Percentiles rank a stretch among this genome's conserved stretches.
These are phyloP conservation scores for Diaporthe citrichinensis DNA, from an alignment of 2,329 filamentous ascomycete genomes.

Conservation along the genomic window DNA sequence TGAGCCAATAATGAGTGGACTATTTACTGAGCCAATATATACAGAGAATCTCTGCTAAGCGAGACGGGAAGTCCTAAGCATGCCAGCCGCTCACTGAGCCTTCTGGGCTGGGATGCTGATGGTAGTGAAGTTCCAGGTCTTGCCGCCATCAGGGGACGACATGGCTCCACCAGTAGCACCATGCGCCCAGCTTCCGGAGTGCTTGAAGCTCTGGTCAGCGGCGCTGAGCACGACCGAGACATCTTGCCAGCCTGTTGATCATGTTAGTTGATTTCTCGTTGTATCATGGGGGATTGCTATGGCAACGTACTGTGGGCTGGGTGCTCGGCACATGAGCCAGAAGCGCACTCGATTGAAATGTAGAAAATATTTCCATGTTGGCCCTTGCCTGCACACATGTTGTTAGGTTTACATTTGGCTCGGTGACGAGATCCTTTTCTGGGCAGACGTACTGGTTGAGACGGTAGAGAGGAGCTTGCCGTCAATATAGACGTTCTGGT, in stretches of 20 bases:
- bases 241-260: slow-evolving; percentile 1
- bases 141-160: not conserved
- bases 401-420: not conserved
- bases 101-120: slow-evolving; percentile 1
- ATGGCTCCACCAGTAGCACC: slow-evolving; percentile 20
- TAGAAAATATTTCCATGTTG: slow-evolving; percentile 19
- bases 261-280: not conserved
- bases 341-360: slow-evolving; percentile 19
- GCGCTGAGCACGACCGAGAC: slow-evolving; percentile 9
- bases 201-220: slow-evolving; percentile 5
- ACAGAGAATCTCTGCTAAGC: not conserved
- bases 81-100: not conserved
- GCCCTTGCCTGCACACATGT: not conserved
- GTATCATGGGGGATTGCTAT: rapidly evolving
- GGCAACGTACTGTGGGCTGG: slow-evolving; percentile 6
- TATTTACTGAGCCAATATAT: slow-evolving; percentile 1
- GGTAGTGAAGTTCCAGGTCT: slow-evolving; percentile 14
- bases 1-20: not conserved
- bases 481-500: slow-evolving; percentile 13
- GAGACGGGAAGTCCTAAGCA: not conserved
- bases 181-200: not conserved
- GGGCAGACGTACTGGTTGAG: not conserved
- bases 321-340: not conserved
- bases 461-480: not conserved
- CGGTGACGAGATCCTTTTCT: not conserved